phyloP scores from a whole-genome alignment of 371 early-diverging fungal species.

The Mucor saturninus region DNA sequence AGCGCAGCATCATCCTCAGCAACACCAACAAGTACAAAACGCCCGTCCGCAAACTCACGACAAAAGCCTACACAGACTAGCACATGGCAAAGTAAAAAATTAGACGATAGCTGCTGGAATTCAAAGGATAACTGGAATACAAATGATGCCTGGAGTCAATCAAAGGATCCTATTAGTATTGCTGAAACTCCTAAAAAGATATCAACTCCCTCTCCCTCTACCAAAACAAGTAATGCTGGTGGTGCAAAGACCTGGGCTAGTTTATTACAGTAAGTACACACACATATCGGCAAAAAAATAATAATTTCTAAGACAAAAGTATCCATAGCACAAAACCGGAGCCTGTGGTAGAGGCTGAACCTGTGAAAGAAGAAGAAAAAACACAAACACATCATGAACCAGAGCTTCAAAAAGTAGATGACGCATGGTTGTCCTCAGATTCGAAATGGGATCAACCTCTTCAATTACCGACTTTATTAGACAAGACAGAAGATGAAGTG shows the following conservation, averaged over 20 bases:
- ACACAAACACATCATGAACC: neutral
- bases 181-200: conserved; percentile 12
- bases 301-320: too few relatives aligned
- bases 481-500: neutral
- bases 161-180: neutral
- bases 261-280: conserved; percentile 65
- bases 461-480: neutral
- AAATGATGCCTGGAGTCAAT: conserved; percentile 75
- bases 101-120: conserved; percentile 4
- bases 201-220: conserved; percentile 16
- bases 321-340: conserved; percentile 26
- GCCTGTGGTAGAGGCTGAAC: conserved; percentile 55
- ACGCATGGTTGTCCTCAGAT: conserved; percentile 15
- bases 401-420: conserved; percentile 15
- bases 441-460: conserved; percentile 15
- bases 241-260: conserved; percentile 71
- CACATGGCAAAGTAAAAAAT: conserved; percentile 14
- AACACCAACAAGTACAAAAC: neutral
- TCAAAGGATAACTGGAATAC: conserved; percentile 56
- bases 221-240: conserved; percentile 19
- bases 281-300: neutral
- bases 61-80: neutral
- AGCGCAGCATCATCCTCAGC: conserved; percentile 4
- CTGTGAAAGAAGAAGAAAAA: conserved; percentile 17
- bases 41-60: neutral